phyloP scores from a whole-genome alignment of 805 yeast species.

The Saccharomycopsis javanensis region DNA sequence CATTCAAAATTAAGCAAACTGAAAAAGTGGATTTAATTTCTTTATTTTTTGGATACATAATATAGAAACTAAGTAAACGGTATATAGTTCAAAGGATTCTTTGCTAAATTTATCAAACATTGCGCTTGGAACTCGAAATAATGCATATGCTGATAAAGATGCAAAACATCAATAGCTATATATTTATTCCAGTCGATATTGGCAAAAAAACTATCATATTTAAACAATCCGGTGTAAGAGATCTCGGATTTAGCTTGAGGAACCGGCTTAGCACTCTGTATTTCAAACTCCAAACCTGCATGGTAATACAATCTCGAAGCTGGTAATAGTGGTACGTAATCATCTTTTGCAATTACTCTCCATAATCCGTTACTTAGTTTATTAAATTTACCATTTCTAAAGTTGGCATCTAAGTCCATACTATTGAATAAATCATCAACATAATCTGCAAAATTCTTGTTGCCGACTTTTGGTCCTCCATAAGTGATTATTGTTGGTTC shows the following conservation, averaged over 20 bases:
- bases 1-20: too few relatives aligned
- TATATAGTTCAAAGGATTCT: background rate
- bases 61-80: background rate
- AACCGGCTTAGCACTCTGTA: conserved; percentile 28
- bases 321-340: conserved; percentile 52
- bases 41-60: too few relatives aligned
- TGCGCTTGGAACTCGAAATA: conserved; percentile 11
- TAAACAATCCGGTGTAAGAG: conserved; percentile 21
- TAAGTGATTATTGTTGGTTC: conserved; percentile 46
- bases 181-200: conserved; percentile 6
- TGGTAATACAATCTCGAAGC: conserved; percentile 34
- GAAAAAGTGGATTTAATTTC: too few relatives aligned
- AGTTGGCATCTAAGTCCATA: conserved; percentile 23
- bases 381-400: conserved; percentile 23
- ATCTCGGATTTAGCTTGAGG: conserved; percentile 28
- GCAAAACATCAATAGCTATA: conserved; percentile 9
- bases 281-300: conserved; percentile 43
- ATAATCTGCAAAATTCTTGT: conserved; percentile 38
- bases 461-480: conserved; percentile 62
- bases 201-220: conserved; percentile 12
- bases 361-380: conserved; percentile 32
- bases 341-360: conserved; percentile 49
- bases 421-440: conserved; percentile 42
- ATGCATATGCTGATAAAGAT: conserved; percentile 12
- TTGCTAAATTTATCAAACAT: conserved; percentile 4